Evolutionary conservation across 768 basidiomycete genomes (phyloP), one percentile per base, ranked within the genome.

Genomic region (Naganishia friedmannii): DNA sequence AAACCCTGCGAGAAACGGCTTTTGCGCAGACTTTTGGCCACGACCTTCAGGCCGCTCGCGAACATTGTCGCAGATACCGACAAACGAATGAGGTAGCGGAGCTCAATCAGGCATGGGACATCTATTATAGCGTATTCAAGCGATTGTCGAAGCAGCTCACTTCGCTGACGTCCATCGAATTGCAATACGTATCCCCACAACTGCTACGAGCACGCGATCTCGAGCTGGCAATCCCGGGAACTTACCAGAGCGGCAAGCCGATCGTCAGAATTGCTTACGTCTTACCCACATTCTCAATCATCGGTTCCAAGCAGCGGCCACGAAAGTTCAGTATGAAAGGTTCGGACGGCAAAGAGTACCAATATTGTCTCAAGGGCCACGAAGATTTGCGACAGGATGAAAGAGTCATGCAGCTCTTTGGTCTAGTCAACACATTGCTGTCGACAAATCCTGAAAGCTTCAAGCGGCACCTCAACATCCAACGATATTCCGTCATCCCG

Each of bases 381-480:
- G 96, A 99, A 83, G 96, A 99, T 83, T 85, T 99, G 63, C 93
- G 96, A 48, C 96, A 98, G 82, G 96, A 99, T 78, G 96, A 99
- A 77, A 87, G 96, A 72, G 96, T 98, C 68, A 98, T 98, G 95
- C 96, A 99, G 80, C 86, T 98, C 23, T 98, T 98, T 81, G 90
- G 96, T 70, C 88, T 99, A 56, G 90, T 98, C 75, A 99, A 99
- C 81, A 95, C 92, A 0, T 83, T 97, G 1, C 87, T 99, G 32
- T 89, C 91, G 8, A 88, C 92, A 23, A 95, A 99, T 77, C 91
- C 93, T 26, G 88, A 91, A 77, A 93, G 92, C 79, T 98, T 95
- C 86, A 96, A 95, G 83, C 86, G 96, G 42, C 92, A 93, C 73
- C 85, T 99, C 54, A 92, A 93, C 76, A 95, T 98, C 66, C 95